Evolutionary conservation across 768 basidiomycete species (phyloP), one percentile per base, ranked within the genome.

Genomic region (Collybiopsis confluens): DNA sequence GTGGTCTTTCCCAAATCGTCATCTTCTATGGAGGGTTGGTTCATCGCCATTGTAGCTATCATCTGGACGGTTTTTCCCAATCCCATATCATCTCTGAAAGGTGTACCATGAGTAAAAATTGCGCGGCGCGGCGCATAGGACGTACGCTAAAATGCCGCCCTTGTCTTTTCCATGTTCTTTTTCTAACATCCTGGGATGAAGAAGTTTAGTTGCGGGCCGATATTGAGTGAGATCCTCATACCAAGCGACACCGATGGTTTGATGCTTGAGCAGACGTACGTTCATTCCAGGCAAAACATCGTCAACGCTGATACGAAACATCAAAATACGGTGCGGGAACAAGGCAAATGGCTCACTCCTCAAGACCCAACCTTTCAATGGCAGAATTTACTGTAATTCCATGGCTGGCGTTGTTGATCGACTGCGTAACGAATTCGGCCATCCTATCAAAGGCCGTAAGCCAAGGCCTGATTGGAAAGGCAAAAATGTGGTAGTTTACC

Each of bases 211-310:
- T n/a, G 15, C 38, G 3, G 38, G 21, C 43, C 13, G 13, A 33
- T 5, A 33, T 33, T n/a, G 13, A 33, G 30, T 6, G 5, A 1
- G 20, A 43, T 10, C n/a, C 7, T 10, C 44, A 11, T 55, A 80
- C 85, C 88, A 92, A 35, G 78, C 78, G 16, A 92, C 88, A 0
- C 90, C 90, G 47, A 92, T 84, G 35, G 79, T 71, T 65, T 92
- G 87, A 62, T 92, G 90, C 6, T 82, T 79, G 56, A 92, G 72
- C 8, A 92, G 73, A 3, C 81, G 75, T 10, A 90, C 80, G 62
- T 84, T 82, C 56, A 92, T 44, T 0, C 88, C 88, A 0, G 85
- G 84, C 1, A 93, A 64, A 16, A 81, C 61, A 54, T 86, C 82
- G 41, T 73, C 73, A 24, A 77, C 62, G 56, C 80, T 82, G 51